A percentile compares a stretch with the other conserved stretches of the same genome.
These are phyloP conservation scores for Mycena alexandri DNA, from an alignment of 768 basidiomycete genomes.

Conservation along the genomic window DNA sequence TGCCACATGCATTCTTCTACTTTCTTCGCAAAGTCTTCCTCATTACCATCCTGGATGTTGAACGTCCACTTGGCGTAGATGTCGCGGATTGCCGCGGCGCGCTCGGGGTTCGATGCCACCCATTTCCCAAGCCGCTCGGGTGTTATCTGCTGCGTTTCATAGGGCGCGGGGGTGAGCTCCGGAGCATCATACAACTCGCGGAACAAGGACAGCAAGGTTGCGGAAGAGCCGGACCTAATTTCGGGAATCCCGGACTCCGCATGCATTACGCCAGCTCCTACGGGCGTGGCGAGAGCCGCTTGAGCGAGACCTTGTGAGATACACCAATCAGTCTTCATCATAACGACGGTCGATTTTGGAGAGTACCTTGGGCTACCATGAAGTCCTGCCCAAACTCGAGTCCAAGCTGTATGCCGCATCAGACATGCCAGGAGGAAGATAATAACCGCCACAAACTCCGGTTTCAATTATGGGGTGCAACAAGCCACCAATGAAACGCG, in stretches of 20 bases:
- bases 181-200: slow-evolving; percentile 20
- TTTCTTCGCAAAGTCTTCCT: slow-evolving; percentile 52
- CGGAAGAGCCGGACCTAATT: slow-evolving; percentile 1
- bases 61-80: slow-evolving; percentile 27
- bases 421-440: neutral
- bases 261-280: slow-evolving; percentile 3
- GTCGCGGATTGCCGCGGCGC: neutral
- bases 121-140: neutral
- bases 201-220: slow-evolving; percentile 12
- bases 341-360: neutral
- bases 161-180: neutral
- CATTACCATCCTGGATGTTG: neutral
- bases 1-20: slow-evolving; percentile 66
- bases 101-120: neutral
- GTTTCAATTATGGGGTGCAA: slow-evolving; percentile 11
- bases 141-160: neutral
- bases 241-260: slow-evolving; percentile 12
- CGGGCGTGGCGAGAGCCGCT: slow-evolving; percentile 6
- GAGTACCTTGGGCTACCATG: slow-evolving; percentile 20
- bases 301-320: slow-evolving; percentile 9
- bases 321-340: neutral
- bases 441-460: neutral
- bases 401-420: slow-evolving; percentile 3
- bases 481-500: slow-evolving; percentile 16
- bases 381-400: slow-evolving; percentile 25